These are phyloP conservation scores for Daldinia eschscholtzii DNA, from an alignment of 2,329 filamentous ascomycete species.

Conservation along the genomic window DNA sequence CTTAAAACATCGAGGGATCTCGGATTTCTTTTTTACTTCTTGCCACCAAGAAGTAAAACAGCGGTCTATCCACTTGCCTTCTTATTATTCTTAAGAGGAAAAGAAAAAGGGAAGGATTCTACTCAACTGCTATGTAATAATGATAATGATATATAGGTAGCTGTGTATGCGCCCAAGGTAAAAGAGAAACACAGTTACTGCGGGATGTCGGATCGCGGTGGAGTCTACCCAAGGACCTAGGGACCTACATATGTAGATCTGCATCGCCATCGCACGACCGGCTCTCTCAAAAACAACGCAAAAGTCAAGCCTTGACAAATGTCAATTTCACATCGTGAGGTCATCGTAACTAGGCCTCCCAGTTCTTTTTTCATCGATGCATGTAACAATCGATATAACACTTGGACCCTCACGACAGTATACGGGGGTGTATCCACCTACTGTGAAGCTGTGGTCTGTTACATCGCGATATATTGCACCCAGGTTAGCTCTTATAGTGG, in stretches of 20 bases:
- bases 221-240: conserved; percentile 31
- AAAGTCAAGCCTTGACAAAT: conserved; percentile 19
- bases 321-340: conserved; percentile 30
- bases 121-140: neutral
- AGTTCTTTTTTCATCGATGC: conserved; percentile 19
- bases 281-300: conserved; percentile 39
- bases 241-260: conserved; percentile 36
- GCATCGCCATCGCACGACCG: conserved; percentile 34
- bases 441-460: conserved; percentile 24
- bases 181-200: neutral
- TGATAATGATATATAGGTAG: neutral
- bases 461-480: conserved; percentile 40
- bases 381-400: conserved; percentile 12
- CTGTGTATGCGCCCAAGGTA: neutral
- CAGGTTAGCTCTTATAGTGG: conserved; percentile 26
- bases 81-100: neutral
- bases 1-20: conserved; percentile 19
- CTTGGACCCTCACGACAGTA: conserved; percentile 10
- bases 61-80: neutral
- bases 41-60: conserved; percentile 1
- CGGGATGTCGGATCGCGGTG: conserved; percentile 37
- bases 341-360: conserved; percentile 26
- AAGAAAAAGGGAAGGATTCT: neutral
- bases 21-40: neutral
- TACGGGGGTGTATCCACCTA: conserved; percentile 8